Conservation (phyloP, 73 alveolate species). For the Symbiodinium pilosum region DNA sequence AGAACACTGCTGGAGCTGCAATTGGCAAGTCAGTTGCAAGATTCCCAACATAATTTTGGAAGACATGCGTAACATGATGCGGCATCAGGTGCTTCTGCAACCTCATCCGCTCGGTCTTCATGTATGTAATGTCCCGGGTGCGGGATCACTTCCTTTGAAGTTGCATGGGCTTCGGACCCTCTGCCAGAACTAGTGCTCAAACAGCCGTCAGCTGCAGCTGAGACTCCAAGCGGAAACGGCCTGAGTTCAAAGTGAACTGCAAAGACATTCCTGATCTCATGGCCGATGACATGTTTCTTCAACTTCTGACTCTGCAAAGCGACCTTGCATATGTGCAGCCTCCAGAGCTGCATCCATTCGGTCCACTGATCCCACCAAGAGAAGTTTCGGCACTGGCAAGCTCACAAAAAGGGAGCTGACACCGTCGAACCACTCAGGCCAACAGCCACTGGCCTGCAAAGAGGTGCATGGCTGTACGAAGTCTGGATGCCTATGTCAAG, state of each 20-base stretch:
- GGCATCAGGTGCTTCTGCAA: slow-evolving; percentile 21
- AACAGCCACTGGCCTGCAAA: background rate
- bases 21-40: too few species aligned
- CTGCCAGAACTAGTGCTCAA: background rate
- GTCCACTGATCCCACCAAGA: slow-evolving; percentile 51
- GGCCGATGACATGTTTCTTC: too few species aligned
- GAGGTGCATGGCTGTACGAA: too few species aligned
- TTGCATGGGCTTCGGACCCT: background rate
- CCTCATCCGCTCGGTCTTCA: slow-evolving; percentile 77
- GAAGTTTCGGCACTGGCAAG: slow-evolving; percentile 61
- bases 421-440: slow-evolving; percentile 62
- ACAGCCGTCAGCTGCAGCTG: background rate
- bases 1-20: too few species aligned
- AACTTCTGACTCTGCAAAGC: too few species aligned
- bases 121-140: slow-evolving; percentile 86
- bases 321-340: slow-evolving; percentile 93
- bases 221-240: slow-evolving; percentile 52
- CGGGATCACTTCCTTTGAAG: slow-evolving; percentile 58
- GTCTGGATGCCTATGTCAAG: too few species aligned
- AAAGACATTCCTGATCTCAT: background rate
- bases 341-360: slow-evolving; percentile 68
- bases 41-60: too few species aligned
- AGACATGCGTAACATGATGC: too few species aligned
- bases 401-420: slow-evolving; percentile 55
- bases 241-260: background rate